These are phyloP conservation scores for Saccharomyces pastorianus DNA, from an alignment of 1,139 yeast genomes.

Conservation along the genomic window DNA sequence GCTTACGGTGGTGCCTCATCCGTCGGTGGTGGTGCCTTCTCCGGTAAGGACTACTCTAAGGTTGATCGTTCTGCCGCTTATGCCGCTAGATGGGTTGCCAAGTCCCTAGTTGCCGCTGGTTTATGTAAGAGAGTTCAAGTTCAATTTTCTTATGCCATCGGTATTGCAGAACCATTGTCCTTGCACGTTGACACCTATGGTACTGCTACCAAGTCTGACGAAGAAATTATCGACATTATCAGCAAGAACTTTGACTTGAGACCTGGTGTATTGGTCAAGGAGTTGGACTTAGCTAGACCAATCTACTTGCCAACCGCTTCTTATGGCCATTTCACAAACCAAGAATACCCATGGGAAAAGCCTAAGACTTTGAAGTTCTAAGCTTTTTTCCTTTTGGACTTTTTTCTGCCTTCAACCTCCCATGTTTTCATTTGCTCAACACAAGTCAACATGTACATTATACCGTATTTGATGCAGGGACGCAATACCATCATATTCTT, in stretches of 20 bases:
- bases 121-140: slow-evolving; percentile 93
- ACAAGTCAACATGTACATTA: not conserved
- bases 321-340: slow-evolving; percentile 98
- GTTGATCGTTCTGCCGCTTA: slow-evolving; percentile 99
- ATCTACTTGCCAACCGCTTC: slow-evolving; percentile 97
- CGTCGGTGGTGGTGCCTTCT: slow-evolving; percentile 99
- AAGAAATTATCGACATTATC: slow-evolving; percentile 80
- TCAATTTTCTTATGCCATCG: slow-evolving; percentile 96
- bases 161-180: slow-evolving; percentile 98
- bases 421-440: not conserved
- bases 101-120: slow-evolving; percentile 87
- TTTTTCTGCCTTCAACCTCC: not conserved
- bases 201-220: slow-evolving; percentile 79
- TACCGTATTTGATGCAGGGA: not conserved
- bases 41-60: slow-evolving; percentile 98
- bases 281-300: slow-evolving; percentile 93
- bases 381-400: slow-evolving; percentile 10
- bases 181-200: slow-evolving; percentile 95
- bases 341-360: slow-evolving; percentile 94
- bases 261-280: slow-evolving; percentile 96
- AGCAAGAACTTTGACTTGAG: slow-evolving; percentile 91
- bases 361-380: slow-evolving; percentile 79
- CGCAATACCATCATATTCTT: not conserved
- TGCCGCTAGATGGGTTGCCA: slow-evolving; percentile 99
- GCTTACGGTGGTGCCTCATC: slow-evolving; percentile 99